Evolutionary conservation across 2,329 filamentous ascomycete genomes (phyloP).

Genomic region (Pseudocercospora ulei): DNA sequence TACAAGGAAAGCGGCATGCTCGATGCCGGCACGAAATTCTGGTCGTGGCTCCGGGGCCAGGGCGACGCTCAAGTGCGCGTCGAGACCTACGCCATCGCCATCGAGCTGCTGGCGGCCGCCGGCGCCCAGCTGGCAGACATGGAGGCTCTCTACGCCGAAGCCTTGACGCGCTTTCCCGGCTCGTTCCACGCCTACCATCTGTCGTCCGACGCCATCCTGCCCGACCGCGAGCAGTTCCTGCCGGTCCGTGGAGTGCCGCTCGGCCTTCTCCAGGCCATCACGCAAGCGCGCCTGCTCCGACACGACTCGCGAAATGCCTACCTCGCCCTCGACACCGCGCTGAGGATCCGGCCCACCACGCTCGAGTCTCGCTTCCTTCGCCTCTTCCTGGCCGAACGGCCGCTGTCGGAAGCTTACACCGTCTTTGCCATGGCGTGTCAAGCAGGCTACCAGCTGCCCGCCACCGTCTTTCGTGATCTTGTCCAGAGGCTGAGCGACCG

Average conservation of each 20-base stretch:
- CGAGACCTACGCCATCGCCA: constrained; percentile 43
- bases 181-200: constrained; percentile 43
- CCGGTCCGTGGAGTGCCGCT: constrained; percentile 36
- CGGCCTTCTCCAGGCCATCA: constrained; percentile 42
- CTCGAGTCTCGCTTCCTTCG: constrained; percentile 39
- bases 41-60: constrained; percentile 42
- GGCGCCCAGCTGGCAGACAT: constrained; percentile 37
- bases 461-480: constrained; percentile 18
- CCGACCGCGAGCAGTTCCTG: constrained; percentile 35
- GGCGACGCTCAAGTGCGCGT: constrained; percentile 38
- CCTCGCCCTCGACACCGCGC: constrained; percentile 42
- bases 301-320: constrained; percentile 44
- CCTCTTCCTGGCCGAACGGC: constrained; percentile 40
- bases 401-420: constrained; percentile 41
- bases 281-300: constrained; percentile 40
- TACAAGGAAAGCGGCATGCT: constrained; percentile 40
- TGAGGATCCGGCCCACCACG: constrained; percentile 41
- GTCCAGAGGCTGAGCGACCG: constrained; percentile 30
- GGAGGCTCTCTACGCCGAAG: constrained; percentile 41
- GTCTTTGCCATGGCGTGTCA: constrained; percentile 44
- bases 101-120: constrained; percentile 42
- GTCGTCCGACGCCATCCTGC: constrained; percentile 40
- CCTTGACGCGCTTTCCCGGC: constrained; percentile 42
- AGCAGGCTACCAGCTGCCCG: constrained; percentile 34
- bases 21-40: constrained; percentile 36